Base-by-base conservation (phyloP, 139 green algal genomes). In the Raphidocelis subcapitata region DNA sequence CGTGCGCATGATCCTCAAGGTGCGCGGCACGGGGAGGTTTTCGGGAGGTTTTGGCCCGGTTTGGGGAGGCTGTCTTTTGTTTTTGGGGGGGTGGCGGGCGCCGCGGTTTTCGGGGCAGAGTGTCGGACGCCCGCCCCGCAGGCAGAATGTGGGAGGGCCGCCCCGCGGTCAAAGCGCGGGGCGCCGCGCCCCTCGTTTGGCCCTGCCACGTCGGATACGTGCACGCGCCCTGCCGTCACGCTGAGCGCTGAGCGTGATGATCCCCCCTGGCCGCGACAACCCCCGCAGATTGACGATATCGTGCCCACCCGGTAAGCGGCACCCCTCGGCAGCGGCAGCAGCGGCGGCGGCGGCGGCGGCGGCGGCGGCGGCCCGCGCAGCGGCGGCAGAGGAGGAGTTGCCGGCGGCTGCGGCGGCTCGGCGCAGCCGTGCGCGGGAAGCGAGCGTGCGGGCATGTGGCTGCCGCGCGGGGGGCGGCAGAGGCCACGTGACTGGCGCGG, bases 1-100 rank as follows among this genome's bases (percentile, higher is more conserved):
- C 72, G 91, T 97, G 32, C 82, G 94, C 16, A 97, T 99, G 90
- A 97, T 99, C 75, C 82, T 99, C 18, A 99, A 99, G 81, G 75
- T 86, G 61, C 1, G 71, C 21, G n/a, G 21, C 18, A 5, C 32
- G 36, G 21, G 29, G 33, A 16, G 35, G 23, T 14, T 65, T 33
- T 3, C 29, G 28, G 18, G 3, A 52, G 51, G 20, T 12, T 18
- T 26, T 29, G 35, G 20, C 41, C 52, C 10, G 31, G n/a, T 21
- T 32, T 24, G 3, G 23, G 63, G 15, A 29, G 16, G 67, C 0
- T 23, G n/a, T 8, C 47, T 46, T 36, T 21, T 55, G 52, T 0
- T 64, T 29, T 33, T 21, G 29, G 37, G 5, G 24, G 20, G 23
- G 16, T 56, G 28, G 15, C 24, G 14, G 12, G 33, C 47, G 16